A percentile compares a stretch with the other conserved stretches of the same genome.
These are phyloP conservation scores for Aspergillus heteromorphus DNA, from an alignment of 495 filamentous ascomycete species.

Conservation along the genomic window DNA sequence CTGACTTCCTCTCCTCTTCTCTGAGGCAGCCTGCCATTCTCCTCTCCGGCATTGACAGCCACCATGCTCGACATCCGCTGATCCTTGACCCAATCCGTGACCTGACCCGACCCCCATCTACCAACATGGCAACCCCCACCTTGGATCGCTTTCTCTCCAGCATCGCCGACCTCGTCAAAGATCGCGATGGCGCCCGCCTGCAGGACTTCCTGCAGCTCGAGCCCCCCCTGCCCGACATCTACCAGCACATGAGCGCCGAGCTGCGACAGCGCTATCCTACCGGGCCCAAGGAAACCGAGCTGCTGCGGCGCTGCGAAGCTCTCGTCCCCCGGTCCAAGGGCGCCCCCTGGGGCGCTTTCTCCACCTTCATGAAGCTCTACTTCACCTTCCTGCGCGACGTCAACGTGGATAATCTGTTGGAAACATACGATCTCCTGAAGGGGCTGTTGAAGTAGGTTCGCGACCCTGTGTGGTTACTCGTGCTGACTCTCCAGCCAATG, in stretches of 20 bases:
- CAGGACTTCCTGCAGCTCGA: conserved; percentile 58
- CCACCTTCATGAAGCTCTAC: conserved; percentile 72
- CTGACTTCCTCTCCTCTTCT: too few species aligned
- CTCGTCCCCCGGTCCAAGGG: conserved; percentile 56
- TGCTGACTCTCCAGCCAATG: conserved; percentile 47
- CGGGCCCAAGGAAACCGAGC: conserved; percentile 40
- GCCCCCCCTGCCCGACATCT: conserved; percentile 59
- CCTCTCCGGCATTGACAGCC: not conserved
- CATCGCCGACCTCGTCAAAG: conserved; percentile 47
- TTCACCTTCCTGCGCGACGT: conserved; percentile 74
- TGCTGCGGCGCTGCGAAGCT: conserved; percentile 53
- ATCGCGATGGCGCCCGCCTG: conserved; percentile 49
- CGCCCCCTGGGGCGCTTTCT: conserved; percentile 67
- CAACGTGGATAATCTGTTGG: conserved; percentile 65
- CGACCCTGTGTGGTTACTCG: not conserved
- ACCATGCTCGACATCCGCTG: not conserved
- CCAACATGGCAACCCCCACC: conserved; percentile 35
- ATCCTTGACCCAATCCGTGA: not conserved
- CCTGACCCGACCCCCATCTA: too few species aligned
- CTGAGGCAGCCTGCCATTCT: too few species aligned
- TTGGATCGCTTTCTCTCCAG: conserved; percentile 54
- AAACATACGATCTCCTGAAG: conserved; percentile 69
- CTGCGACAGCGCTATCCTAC: conserved; percentile 52
- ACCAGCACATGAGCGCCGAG: conserved; percentile 61
- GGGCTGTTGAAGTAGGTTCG: conserved; percentile 60